Evolutionary conservation across 2,329 filamentous ascomycete genomes (phyloP), one percentile per base, ranked within the genome.

Genomic region (Verticillium nubilum): DNA sequence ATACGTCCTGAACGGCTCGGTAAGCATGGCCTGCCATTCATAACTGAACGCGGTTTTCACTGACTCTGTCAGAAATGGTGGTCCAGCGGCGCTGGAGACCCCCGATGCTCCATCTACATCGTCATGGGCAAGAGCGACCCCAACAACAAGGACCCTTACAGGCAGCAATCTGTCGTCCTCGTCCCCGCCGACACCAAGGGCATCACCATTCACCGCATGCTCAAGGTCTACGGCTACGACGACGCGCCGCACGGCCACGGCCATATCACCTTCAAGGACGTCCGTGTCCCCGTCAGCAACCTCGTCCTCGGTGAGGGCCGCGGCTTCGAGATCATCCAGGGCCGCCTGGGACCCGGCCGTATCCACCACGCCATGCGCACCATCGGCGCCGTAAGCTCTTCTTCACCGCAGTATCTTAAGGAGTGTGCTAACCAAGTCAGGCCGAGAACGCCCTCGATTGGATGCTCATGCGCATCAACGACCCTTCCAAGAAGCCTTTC

Each of bases 161-260:
- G 85, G 70, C 93, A 97, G 72, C 95, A 98, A 76, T 97, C 92
- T 27, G 93, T 99, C 63, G 85, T 98, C 56, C 81, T 98, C 28
- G 95, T 98, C 17, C 91, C 93, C 2, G 86, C 90, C 19, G 81
- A 85, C 64, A 87, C 90, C 1, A 89, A 90, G 23, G 95, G 95
- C 60, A 89, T 98, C 69, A 96, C 87, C n/a, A 88, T 98, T 67
- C 85, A 97, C 76, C 88, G 95, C 67, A 97, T 97, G 91, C 81
- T 99, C 59, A 89, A 83, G 56, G 94, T 98, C 65, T 97, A 96
- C 75, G 95, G 95, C 60, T 98, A 92, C 77, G 95, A 98, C 73
- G 95, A 99, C 68, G 95, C 95, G n/a, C 95, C 95, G 2, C 95
- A 99, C 74, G 95, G 95, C 59, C 95, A 99, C 77, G 95, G 92